phyloP scores from a whole-genome alignment of 257 asterid genomes.

The Datura wrightii region DNA sequence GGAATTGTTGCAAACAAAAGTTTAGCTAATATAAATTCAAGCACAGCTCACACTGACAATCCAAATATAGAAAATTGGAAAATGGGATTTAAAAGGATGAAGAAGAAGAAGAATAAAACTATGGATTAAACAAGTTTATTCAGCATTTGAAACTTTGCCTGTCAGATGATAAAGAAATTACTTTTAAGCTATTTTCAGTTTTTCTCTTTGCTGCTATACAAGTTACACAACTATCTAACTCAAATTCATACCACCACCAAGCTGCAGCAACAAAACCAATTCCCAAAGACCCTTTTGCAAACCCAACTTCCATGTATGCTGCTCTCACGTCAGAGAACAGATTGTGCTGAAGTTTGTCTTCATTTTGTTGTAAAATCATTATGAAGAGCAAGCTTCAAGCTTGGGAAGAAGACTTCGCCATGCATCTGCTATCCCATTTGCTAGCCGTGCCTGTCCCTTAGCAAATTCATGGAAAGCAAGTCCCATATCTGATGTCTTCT shows the following conservation, averaged over 20 bases:
- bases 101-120: neutral
- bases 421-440: slow-evolving; percentile 78
- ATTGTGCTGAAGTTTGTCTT: neutral
- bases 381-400: slow-evolving; percentile 74
- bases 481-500: slow-evolving; percentile 88
- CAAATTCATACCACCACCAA: slow-evolving; percentile 30
- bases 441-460: slow-evolving; percentile 79
- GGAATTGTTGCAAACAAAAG: neutral
- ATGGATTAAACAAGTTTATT: slow-evolving; percentile 13
- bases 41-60: neutral
- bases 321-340: neutral
- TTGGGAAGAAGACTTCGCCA: slow-evolving; percentile 98
- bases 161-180: neutral
- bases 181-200: neutral
- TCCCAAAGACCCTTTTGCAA: neutral
- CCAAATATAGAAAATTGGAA: neutral
- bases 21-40: slow-evolving; percentile 7
- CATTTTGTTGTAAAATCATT: slow-evolving; percentile 2
- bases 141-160: neutral
- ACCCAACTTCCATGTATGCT: neutral
- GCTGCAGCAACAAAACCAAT: slow-evolving; percentile 21
- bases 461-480: slow-evolving; percentile 93
- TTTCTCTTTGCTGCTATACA: slow-evolving; percentile 51
- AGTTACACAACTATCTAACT: slow-evolving; percentile 43
- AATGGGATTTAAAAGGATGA: neutral